Evolutionary conservation across 306 rosid species (phyloP), one percentile per base, ranked within the genome.

Genomic region (Fragaria vesca): DNA sequence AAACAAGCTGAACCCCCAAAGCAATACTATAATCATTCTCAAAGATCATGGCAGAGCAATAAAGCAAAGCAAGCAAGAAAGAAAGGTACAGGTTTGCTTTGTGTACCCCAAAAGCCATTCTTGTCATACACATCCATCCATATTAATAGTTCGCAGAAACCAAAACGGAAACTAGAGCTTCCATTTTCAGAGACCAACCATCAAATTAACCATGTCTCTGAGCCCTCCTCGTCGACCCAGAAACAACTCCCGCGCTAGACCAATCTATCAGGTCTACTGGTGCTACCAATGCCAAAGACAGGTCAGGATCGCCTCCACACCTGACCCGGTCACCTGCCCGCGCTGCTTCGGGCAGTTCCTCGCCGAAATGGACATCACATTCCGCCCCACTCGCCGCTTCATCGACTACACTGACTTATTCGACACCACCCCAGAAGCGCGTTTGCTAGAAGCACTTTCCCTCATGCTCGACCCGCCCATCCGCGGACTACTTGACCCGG

Each of bases 301-400:
- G 28, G 91, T 91, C 70, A 80, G 93, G n/a, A 46, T 84, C 15
- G 80, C 84, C 74, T 51, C 85, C 38, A 72, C 85, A 4, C 62
- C 90, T 0, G 82, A 83, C 71, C 48, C 48, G 0, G 21, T 91
- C 21, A 12, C 66, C 26, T 96, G 99, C 78, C 97, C 98, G 0
- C 93, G 96, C 3, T 96, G 99, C 65, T 88, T 74, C 46, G 93
- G 94, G 16, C 91, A 87, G 71, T 93, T 90, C 86, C 43, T 96
- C 28, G 51, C 65, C 3, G 96, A 93, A 74, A 24, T 91, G 13
- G 88, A 84, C 83, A 28, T 78, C 24, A 61, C 89, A 6, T 66
- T n/a, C 1, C 78, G 73, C 40, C 93, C 96, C 3, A 75, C 83
- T 57, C 62, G 62, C 2, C 76, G 79, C 12, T 15, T 85, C 0